Conservation (phyloP, 768 basidiomycete genomes). For the Tylopilus vinaceipallidus region DNA sequence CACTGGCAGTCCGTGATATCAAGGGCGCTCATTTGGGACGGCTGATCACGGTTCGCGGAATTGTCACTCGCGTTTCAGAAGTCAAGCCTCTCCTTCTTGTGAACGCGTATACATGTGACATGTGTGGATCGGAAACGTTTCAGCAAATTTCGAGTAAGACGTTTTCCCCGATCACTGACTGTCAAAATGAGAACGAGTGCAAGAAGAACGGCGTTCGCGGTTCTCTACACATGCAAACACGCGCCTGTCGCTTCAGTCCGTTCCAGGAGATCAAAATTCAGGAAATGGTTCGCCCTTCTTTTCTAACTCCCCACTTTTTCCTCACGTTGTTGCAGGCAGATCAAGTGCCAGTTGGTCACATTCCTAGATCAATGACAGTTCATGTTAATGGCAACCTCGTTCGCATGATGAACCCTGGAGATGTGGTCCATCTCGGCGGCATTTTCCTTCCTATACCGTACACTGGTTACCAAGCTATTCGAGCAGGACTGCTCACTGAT, state of each 20-base stretch:
- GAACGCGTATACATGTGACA: constrained; percentile 97
- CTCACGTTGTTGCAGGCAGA: constrained; percentile 62
- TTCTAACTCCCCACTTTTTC: background rate
- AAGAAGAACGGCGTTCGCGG: constrained; percentile 84
- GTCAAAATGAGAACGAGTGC: constrained; percentile 84
- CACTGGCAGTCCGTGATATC: constrained; percentile 90
- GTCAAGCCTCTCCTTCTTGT: constrained; percentile 97
- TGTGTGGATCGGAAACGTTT: constrained; percentile 97
- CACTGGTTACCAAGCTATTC: constrained; percentile 94
- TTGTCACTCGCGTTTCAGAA: constrained; percentile 97
- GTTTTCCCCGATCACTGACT: constrained; percentile 86
- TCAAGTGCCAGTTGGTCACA: constrained; percentile 99
- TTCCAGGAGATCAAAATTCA: constrained; percentile 99
- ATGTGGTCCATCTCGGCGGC: constrained; percentile 93
- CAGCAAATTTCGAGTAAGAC: constrained; percentile 93
- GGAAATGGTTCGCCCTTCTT: constrained; percentile 72
- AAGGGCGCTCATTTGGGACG: constrained; percentile 84
- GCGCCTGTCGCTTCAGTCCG: constrained; percentile 94
- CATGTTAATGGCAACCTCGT: constrained; percentile 90
- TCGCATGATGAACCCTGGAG: constrained; percentile 90
- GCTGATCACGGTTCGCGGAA: constrained; percentile 94
- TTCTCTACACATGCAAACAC: constrained; percentile 95
- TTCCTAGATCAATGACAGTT: constrained; percentile 97
- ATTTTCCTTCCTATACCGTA: constrained; percentile 98
- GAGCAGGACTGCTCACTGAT: constrained; percentile 94